Base-by-base conservation (phyloP, 2,329 filamentous ascomycete species). In the Alternaria angustiovoidea region DNA sequence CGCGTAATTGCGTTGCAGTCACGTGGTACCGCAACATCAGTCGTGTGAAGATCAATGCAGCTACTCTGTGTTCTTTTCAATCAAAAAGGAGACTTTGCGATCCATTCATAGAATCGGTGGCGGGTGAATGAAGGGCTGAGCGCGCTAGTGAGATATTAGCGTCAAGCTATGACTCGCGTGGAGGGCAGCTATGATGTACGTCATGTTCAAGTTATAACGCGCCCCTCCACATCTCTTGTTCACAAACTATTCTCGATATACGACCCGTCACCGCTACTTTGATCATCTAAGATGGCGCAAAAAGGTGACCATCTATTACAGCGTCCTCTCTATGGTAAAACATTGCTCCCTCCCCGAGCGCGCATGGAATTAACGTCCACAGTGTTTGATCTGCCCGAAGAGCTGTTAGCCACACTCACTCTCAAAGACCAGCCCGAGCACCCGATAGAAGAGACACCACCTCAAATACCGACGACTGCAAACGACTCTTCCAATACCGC, bases 341-440 rank as follows among this genome's bases (percentile, higher is more conserved):
- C n/a, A 8, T 14, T n/a, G 12, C 9, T n/a, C 20, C 9, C 9
- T n/a, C 18, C 8, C n/a, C 43, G 14, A 11, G n/a, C 36, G 2
- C 24, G 24, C 46, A 22, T 12, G 36, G 11, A 18, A 49, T 65
- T 75, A 51, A 75, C 48, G 9, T 9, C 14, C 48, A 60, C 75
- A 93, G 91, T 94, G 58, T 97, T 94, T 78, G 90, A 96, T 76
- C 86, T 97, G 24, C 92, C 93, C 0, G 82, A 85, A 61, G 87
- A 93, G 75, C 85, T 96, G 47, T 83, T 96, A 36, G 82, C 84
- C 53, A 90, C 88, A 3, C 83, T 96, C 66, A 84, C 86, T 9
- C 83, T 86, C 62, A 89, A 88, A 74, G 78, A 68, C 48, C 73
- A 75, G 38, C 49, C 64, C 1, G 64, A 69, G 6, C 69, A 61